Conservation (phyloP, 352 stramenopile genomes). For the Phytophthora rubi region DNA sequence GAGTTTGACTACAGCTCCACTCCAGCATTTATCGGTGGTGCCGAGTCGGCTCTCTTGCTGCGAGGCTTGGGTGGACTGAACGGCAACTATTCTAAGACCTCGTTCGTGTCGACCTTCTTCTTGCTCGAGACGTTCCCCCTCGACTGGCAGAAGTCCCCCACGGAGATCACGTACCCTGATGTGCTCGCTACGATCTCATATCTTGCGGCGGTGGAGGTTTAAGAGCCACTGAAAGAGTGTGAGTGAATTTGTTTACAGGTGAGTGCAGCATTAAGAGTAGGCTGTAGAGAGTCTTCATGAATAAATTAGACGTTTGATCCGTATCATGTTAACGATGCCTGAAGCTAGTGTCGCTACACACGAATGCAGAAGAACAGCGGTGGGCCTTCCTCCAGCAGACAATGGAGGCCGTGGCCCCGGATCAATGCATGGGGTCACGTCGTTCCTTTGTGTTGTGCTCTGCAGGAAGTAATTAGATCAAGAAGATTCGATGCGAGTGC, state of each 20-base stretch:
- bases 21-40: constrained; percentile 11
- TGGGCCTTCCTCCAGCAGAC: no score
- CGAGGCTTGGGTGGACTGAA: constrained; percentile 5
- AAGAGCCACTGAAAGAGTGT: neutral
- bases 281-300: neutral
- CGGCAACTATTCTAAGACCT: constrained; percentile 14
- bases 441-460: no score
- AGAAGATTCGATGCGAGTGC: no score
- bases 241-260: neutral
- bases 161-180: constrained; percentile 18
- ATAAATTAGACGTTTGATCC: neutral
- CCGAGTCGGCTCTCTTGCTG: constrained; percentile 11
- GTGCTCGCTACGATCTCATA: constrained; percentile 11
- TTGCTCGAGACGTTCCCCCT: constrained; percentile 21
- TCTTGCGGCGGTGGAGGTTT: constrained; percentile 1
- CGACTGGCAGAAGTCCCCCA: constrained; percentile 16
- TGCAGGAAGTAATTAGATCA: no score
- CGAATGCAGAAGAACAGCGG: no score
- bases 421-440: no score
- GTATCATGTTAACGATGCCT: no score
- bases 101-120: constrained; percentile 23
- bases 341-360: no score
- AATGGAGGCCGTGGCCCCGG: no score
- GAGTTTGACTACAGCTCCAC: constrained; percentile 12
- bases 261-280: neutral